A percentile compares a stretch with the other conserved stretches of the same genome.
Evolutionary conservation across 1,284 basidiomycete genomes (phyloP).

Genomic region (Microbotryomycetes sp.): DNA sequence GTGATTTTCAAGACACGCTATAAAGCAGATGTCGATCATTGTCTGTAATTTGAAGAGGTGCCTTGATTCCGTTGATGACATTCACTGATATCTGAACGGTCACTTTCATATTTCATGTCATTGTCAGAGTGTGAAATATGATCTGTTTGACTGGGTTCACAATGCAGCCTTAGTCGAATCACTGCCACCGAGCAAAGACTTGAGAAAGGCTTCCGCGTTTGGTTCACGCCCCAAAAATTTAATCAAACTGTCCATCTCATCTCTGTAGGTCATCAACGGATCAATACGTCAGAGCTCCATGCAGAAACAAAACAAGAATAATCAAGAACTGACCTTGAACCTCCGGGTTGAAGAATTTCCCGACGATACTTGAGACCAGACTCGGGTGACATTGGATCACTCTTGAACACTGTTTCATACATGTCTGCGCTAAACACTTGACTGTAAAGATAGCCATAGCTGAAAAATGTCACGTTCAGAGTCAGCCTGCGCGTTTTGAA

Average conservation of each 20-base stretch:
- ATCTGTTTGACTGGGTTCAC: too few relatives aligned
- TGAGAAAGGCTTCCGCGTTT: conserved; percentile 67
- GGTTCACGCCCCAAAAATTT: conserved; percentile 70
- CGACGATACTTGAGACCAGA: conserved; percentile 48
- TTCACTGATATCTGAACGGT: too few relatives aligned
- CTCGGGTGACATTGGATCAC: conserved; percentile 60
- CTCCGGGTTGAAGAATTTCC: conserved; percentile 54
- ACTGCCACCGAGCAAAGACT: conserved; percentile 46
- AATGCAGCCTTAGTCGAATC: background rate
- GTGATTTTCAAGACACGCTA: too few relatives aligned
- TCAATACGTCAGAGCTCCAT: background rate
- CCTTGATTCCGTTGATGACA: too few relatives aligned
- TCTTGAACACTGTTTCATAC: conserved; percentile 71
- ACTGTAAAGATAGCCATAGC: conserved; percentile 64
- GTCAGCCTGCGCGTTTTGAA: conserved; percentile 57
- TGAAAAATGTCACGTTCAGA: conserved; percentile 40
- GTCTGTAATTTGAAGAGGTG: too few relatives aligned
- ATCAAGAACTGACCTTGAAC: conserved; percentile 37
- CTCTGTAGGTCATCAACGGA: conserved; percentile 37
- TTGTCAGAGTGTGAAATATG: too few relatives aligned
- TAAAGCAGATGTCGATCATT: too few relatives aligned
- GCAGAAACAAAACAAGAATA: background rate
- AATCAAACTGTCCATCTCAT: conserved; percentile 56
- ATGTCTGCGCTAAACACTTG: conserved; percentile 71
- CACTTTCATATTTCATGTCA: too few relatives aligned